Evolutionary conservation across 176 grass and related monocot species (phyloP), one percentile per base, ranked within the genome.

Genomic region (Neostapfia colusana): DNA sequence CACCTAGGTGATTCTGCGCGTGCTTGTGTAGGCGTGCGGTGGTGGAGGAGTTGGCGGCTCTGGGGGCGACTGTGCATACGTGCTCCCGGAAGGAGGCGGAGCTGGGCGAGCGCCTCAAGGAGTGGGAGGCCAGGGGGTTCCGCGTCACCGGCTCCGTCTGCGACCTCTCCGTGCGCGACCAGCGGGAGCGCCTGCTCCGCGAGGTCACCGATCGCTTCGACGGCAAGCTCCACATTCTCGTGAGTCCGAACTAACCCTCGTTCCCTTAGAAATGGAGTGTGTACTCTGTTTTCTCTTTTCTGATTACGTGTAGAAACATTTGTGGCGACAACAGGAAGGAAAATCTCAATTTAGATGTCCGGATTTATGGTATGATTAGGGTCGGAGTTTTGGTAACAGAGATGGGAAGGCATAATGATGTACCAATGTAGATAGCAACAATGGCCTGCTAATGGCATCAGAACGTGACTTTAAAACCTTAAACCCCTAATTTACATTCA

Each of bases 211-310:
- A 72, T 18, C 40, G 79, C 40, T 91, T 95, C 53, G 41, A 67
- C 4, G 84, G 92, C 23, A 91, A 70, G 18, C 84, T 95, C 65
- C 60, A 95, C 83, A 89, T 91, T 12, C 81, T 95, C 28, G 89
- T 95, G 72, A 79, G 69, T 35, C 15, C 16, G 14, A 44, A 63
- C 18, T 10, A 15, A 25, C 25, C 23, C 7, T 34, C 27, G 4
- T 38, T 31, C 24, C 15, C 46, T 5, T 70, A 12, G 1, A 15
- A 73, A 42, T 60, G 21, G 14, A 14, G 37, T 57, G 4, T 17
- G 12, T n/a, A 39, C 21, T 16, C 2, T 15, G 12, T 48, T 40
- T 40, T 40, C 38, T 40, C 6, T 23, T 20, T 17, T 18, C 24
- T 69, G 13, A 4, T 48, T 25, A 39, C 18, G 7, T 26, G 10